Conservation (phyloP, 495 filamentous ascomycete genomes). For the Hypoxylon rickii region DNA sequence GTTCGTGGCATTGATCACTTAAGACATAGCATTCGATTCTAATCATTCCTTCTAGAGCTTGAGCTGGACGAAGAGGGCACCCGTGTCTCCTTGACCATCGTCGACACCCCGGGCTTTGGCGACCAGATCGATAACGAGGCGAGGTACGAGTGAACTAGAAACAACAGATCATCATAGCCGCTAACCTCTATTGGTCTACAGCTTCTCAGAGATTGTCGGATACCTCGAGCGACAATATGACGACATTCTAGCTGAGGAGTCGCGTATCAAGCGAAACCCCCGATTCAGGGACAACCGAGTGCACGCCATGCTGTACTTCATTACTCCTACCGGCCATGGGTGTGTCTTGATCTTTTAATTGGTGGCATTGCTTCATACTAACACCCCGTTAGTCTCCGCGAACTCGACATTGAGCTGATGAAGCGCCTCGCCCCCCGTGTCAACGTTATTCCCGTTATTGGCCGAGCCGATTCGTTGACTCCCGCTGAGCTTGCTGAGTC, state of each 20-base stretch:
- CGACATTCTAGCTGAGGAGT: slow-evolving; percentile 98
- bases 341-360: slow-evolving; percentile 44
- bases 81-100: slow-evolving; percentile 95
- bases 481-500: slow-evolving; percentile 96
- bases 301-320: slow-evolving; percentile 97
- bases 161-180: too few relatives aligned
- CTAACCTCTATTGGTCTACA: too few relatives aligned
- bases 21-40: slow-evolving; percentile 10
- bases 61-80: slow-evolving; percentile 98
- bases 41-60: slow-evolving; percentile 65
- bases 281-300: slow-evolving; percentile 99
- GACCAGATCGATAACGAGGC: slow-evolving; percentile 99
- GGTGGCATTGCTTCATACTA: slow-evolving; percentile 19
- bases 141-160: too few relatives aligned
- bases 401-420: slow-evolving; percentile 99
- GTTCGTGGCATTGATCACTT: slow-evolving; percentile 57
- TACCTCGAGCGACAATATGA: slow-evolving; percentile 99
- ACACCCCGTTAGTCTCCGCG: slow-evolving; percentile 71
- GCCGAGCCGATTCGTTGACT: slow-evolving; percentile 96
- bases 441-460: slow-evolving; percentile 98
- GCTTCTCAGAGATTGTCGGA: slow-evolving; percentile 95
- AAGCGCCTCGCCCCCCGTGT: slow-evolving; percentile 97
- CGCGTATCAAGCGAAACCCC: slow-evolving; percentile 99
- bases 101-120: slow-evolving; percentile 97
- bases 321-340: slow-evolving; percentile 97